A percentile compares a stretch with the other conserved stretches of the same genome.
phyloP scores from a whole-genome alignment of 352 stramenopile genomes.

The Achlya hypogyna region DNA sequence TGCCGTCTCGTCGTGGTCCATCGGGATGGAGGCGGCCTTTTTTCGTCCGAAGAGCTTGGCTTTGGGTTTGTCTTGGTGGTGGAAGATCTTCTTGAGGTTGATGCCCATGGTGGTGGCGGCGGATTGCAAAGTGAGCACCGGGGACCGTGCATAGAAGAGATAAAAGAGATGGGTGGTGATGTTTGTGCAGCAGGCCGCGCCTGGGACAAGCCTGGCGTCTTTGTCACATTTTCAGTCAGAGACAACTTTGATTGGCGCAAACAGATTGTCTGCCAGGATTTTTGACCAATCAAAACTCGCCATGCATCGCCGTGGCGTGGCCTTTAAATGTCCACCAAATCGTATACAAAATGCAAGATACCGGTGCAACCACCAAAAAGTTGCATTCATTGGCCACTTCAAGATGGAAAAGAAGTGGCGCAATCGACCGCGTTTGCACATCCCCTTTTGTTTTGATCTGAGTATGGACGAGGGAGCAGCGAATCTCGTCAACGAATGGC shows the following conservation, averaged over 20 bases:
- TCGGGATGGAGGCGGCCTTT: not conserved
- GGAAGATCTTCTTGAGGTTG: conserved; percentile 1
- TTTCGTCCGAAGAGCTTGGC: not conserved
- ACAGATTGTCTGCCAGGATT: not conserved
- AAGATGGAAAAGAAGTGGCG: not conserved
- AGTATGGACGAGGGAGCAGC: not conserved
- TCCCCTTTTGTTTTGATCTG: not conserved
- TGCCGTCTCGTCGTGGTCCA: not conserved
- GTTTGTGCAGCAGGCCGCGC: not conserved
- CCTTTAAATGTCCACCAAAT: too few relatives aligned
- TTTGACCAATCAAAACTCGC: not conserved
- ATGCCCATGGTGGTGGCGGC: not conserved
- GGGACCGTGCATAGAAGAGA: not conserved
- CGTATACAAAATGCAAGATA: not conserved
- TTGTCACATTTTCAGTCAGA: not conserved
- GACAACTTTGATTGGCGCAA: not conserved
- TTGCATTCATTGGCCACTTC: not conserved
- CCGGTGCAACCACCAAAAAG: not conserved
- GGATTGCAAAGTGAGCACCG: not conserved
- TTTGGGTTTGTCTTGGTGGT: not conserved
- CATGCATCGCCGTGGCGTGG: not conserved
- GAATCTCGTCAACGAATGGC: not conserved
- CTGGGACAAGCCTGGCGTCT: not conserved
- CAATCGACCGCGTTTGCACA: not conserved
- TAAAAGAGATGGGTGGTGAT: not conserved